Percentiles rank a stretch among this genome's conserved stretches.
These are phyloP conservation scores for Cladosporium velox DNA, from an alignment of 2,329 filamentous ascomycete species.

Conservation along the genomic window DNA sequence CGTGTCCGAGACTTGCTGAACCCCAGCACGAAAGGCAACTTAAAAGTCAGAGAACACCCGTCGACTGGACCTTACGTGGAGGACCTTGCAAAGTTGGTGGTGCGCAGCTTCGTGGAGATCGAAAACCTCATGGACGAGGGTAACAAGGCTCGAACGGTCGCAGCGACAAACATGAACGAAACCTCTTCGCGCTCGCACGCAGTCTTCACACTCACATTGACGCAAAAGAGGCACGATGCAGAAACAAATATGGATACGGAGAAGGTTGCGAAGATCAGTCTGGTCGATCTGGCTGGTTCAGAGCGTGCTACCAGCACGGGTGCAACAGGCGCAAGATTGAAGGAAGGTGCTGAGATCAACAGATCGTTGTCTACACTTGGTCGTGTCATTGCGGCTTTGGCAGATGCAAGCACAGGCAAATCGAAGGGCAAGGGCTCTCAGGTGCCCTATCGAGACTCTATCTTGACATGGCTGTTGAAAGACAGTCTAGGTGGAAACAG, in stretches of 20 bases:
- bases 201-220: conserved; percentile 94
- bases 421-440: conserved; percentile 75
- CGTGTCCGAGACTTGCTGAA: conserved; percentile 93
- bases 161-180: conserved; percentile 99
- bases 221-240: conserved; percentile 85
- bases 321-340: conserved; percentile 89
- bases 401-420: conserved; percentile 81
- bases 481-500: conserved; percentile 97
- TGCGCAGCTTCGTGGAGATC: conserved; percentile 91
- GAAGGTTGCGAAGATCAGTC: conserved; percentile 95
- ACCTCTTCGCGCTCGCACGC: conserved; percentile 97
- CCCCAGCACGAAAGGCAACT: conserved; percentile 89
- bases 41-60: conserved; percentile 96
- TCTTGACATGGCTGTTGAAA: conserved; percentile 94
- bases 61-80: conserved; percentile 98
- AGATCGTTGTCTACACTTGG: conserved; percentile 92
- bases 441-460: conserved; percentile 95
- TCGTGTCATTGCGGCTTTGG: conserved; percentile 93
- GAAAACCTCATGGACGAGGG: conserved; percentile 98
- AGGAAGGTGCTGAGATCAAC: conserved; percentile 98
- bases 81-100: conserved; percentile 91
- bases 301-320: conserved; percentile 97
- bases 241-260: conserved; percentile 97
- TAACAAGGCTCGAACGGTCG: conserved; percentile 97
- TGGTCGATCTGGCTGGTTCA: conserved; percentile 96